Evolutionary conservation across 2,329 filamentous ascomycete species (phyloP).

Genomic region (Trichoderma citrinoviride): DNA sequence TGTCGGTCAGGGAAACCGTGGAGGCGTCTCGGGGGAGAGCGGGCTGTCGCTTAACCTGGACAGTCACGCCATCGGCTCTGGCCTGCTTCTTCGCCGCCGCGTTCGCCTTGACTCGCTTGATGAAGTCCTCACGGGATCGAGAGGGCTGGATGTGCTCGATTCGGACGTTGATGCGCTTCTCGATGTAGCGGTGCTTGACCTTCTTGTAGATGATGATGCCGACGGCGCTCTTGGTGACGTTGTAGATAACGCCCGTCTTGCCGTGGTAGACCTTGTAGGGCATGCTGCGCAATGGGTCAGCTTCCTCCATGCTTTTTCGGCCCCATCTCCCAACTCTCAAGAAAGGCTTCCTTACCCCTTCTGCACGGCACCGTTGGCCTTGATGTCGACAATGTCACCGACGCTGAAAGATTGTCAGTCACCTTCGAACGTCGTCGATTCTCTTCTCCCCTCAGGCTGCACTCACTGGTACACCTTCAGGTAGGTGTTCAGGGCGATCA

Average conservation of each 20-base stretch:
- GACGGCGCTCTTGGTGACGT: slow-evolving; percentile 97
- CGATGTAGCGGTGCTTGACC: slow-evolving; percentile 98
- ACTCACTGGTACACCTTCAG: slow-evolving; percentile 81
- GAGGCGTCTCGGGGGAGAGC: slow-evolving; percentile 73
- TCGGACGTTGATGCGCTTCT: slow-evolving; percentile 99
- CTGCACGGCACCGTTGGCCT: slow-evolving; percentile 97
- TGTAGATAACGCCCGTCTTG: slow-evolving; percentile 98
- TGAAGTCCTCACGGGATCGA: slow-evolving; percentile 94
- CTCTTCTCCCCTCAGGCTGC: not conserved
- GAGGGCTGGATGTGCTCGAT: slow-evolving; percentile 95
- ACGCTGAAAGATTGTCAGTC: slow-evolving; percentile 62
- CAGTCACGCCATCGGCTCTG: slow-evolving; percentile 80
- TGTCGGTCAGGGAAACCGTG: slow-evolving; percentile 76
- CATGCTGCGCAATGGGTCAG: slow-evolving; percentile 61
- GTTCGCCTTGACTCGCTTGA: slow-evolving; percentile 95
- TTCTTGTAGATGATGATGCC: slow-evolving; percentile 99
- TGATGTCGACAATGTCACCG: slow-evolving; percentile 98
- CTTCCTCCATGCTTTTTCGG: not conserved
- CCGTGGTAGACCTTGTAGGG: slow-evolving; percentile 99
- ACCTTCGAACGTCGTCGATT: slow-evolving; percentile 13
- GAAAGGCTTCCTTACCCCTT: slow-evolving; percentile 69
- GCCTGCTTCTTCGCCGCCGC: slow-evolving; percentile 88
- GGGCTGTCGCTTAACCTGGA: slow-evolving; percentile 92
- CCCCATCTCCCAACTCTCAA: slow-evolving; percentile 6
- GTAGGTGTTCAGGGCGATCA: slow-evolving; percentile 92